Evolutionary conservation across 106 monocot genomes (phyloP).

Genomic region (Acorus calamus): DNA sequence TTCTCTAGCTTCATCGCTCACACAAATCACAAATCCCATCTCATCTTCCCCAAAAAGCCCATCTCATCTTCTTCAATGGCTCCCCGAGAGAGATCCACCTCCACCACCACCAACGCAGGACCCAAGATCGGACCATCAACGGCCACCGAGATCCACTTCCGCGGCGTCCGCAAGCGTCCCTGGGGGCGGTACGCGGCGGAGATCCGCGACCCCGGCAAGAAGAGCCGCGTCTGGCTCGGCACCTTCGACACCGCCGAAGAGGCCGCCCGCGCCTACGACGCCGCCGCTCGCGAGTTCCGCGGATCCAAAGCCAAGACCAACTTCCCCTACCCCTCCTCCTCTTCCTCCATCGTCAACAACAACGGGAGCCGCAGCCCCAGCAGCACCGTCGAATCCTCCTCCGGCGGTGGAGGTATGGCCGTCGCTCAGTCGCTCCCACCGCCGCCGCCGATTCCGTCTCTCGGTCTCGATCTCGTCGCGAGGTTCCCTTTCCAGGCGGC

Average conservation of each 20-base stretch:
- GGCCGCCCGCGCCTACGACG: conserved; percentile 33
- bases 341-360: background rate
- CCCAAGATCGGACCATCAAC: too few species aligned
- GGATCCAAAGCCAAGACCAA: conserved; percentile 33
- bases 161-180: conserved; percentile 38
- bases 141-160: conserved; percentile 12
- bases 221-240: conserved; percentile 36
- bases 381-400: conserved; percentile 23
- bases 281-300: conserved; percentile 27
- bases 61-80: too few species aligned
- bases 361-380: conserved; percentile 15
- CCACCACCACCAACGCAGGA: too few species aligned
- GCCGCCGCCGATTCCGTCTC: background rate
- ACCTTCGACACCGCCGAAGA: conserved; percentile 42
- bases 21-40: too few species aligned
- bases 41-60: too few species aligned
- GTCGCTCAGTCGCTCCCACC: background rate
- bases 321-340: conserved; percentile 19
- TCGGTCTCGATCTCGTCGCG: conserved; percentile 5
- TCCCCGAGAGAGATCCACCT: too few species aligned
- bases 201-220: conserved; percentile 41
- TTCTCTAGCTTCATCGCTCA: too few species aligned
- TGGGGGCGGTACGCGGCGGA: conserved; percentile 45
- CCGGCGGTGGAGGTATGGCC: background rate
- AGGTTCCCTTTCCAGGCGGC: conserved; percentile 12